Conservation (phyloP, 148 eudicot genomes). For the Salicornia ramosissima region DNA sequence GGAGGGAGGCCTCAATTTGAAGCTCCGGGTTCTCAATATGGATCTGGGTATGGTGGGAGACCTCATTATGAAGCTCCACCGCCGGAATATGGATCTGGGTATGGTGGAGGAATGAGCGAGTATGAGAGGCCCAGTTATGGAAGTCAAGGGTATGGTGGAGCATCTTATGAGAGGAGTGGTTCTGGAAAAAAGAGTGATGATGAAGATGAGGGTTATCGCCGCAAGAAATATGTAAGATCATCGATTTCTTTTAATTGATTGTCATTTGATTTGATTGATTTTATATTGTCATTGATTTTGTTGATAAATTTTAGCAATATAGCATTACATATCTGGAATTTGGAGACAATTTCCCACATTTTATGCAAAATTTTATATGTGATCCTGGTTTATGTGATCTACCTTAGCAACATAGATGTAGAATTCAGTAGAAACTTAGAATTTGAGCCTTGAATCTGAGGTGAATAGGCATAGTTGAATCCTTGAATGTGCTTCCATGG, state of each 20-base stretch:
- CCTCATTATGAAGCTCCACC: constrained; percentile 17
- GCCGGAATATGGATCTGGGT: constrained; percentile 31
- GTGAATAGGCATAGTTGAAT: background rate
- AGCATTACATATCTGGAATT: background rate
- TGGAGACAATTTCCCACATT: background rate
- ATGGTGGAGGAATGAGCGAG: constrained; percentile 26
- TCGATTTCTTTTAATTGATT: background rate
- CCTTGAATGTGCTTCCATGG: too few species aligned
- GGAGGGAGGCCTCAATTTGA: constrained; percentile 21
- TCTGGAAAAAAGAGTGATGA: constrained; percentile 29
- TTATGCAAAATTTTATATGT: background rate
- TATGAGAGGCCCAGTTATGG: constrained; percentile 29
- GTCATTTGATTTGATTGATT: background rate
- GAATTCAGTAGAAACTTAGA: background rate
- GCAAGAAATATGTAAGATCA: constrained; percentile 69
- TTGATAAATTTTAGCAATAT: background rate
- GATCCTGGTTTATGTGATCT: background rate
- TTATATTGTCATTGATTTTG: background rate
- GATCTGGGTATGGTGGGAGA: constrained; percentile 31
- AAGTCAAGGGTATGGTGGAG: too few species aligned
- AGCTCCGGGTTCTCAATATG: background rate
- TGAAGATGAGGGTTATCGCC: constrained; percentile 52
- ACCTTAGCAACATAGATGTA: background rate
- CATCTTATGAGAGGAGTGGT: constrained; percentile 39
- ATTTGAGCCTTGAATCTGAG: background rate